Base-by-base conservation (phyloP, 768 basidiomycete genomes). In the Sporobolomyces roseus region DNA sequence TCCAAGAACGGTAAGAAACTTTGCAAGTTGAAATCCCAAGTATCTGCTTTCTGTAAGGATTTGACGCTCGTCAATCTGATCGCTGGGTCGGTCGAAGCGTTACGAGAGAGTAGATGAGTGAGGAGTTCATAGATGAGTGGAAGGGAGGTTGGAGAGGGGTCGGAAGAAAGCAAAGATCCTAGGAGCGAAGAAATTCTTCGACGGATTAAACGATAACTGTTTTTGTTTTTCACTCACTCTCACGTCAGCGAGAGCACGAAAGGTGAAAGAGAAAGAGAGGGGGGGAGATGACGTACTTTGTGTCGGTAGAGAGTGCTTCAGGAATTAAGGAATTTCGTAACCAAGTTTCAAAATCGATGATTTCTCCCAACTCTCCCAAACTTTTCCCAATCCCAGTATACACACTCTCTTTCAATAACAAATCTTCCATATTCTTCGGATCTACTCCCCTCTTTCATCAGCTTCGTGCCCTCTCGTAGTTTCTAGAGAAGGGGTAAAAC, bases 131-230 rank as follows among this genome's bases (percentile, higher is more conserved):
- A 97, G 33, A 93, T 80, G 61, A 82, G 79, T 3, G 84, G 80
- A 67, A 87, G 85, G 52, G 84, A 84, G 2, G 85, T 82, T 19
- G 83, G 50, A 70, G 85, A 86, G 65, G 68, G 45, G 36, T 84
- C 83, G 53, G 91, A 88, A 19, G 85, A 81, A 38, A 91, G 83
- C 89, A 91, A 92, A 82, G 87, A 88, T 30, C 93, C 93, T 52
- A 97, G 84, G 6, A 97, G 81, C 92, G 93, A 96, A 1, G 93
- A 92, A 71, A 97, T 88, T 36, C 93, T 85, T n/a, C 92, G 85
- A 78, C 97, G 94, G 68, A 98, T 85, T 61, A 98, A 89, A 1
- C 90, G 88, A 77, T 88, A 91, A 65, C 93, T 94, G 64, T 53
- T 33, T 23, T 41, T 41, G 17, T 9, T 41, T 9, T 41, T 17